These are phyloP conservation scores for Fusarium sp. DNA, from an alignment of 2,329 filamentous ascomycete species.

Conservation along the genomic window DNA sequence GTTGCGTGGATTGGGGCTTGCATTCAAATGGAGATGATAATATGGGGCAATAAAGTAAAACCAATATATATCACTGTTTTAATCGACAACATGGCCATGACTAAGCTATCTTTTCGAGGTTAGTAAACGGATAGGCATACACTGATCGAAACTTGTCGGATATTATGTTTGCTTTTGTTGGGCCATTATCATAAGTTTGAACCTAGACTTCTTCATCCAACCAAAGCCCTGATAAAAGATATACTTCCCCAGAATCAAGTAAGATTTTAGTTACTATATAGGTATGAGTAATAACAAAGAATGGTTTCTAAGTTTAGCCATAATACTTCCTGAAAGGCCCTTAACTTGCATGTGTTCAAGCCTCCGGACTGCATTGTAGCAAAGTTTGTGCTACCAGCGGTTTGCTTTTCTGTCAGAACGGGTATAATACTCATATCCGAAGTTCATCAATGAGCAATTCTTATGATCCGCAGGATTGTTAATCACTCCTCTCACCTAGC, in stretches of 20 bases:
- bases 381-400: too few species aligned
- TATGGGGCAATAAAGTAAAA: constrained; percentile 25
- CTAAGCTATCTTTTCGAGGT: constrained; percentile 5
- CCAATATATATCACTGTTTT: constrained; percentile 48
- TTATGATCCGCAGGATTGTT: background rate
- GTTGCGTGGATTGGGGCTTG: constrained; percentile 36
- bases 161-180: background rate
- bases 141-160: background rate
- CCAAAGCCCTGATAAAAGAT: background rate
- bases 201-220: background rate
- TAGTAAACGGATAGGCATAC: too few species aligned
- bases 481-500: background rate
- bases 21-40: constrained; percentile 37
- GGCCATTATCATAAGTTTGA: background rate
- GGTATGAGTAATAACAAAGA: background rate
- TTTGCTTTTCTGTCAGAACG: too few species aligned
- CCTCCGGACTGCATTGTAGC: too few species aligned
- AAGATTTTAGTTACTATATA: too few species aligned
- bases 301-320: background rate
- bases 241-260: background rate
- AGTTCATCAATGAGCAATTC: background rate
- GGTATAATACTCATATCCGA: too few species aligned
- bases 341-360: too few species aligned
- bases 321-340: background rate
- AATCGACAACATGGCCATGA: constrained; percentile 41